Base-by-base conservation (phyloP, 2,329 filamentous ascomycete species). In the Fusarium tanahbumbuense region DNA sequence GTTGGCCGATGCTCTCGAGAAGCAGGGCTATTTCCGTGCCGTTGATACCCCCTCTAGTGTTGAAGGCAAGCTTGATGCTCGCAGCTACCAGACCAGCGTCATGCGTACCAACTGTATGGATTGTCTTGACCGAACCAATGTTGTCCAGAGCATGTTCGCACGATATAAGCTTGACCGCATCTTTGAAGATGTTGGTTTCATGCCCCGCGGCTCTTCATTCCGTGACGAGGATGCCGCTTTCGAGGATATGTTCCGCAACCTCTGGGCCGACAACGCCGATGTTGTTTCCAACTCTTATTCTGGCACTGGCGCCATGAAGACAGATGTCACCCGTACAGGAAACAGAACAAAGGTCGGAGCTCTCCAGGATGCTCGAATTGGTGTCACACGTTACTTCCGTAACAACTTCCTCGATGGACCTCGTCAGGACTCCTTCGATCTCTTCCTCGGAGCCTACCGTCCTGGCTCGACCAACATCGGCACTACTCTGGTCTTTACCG, bases 81-180 rank as follows among this genome's bases (percentile, higher is more conserved):
- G 94, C 69, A 91, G 88, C 67, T 86, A 89, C 70, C 96, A 99
- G 84, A 93, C 90, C 2, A 94, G 93, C 66, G 94, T 98, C 18
- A 94, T 99, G 70, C 91, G 96, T 56, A 98, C 96, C 41, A 99
- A 99, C 80, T 99, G 96, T 83, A 99, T 99, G 96, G 96, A 99
- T 81, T 99, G 97, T 73, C 88, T 99, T 16, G 96, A 99, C 81
- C 92, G 96, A 56, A 99, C 96, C 56, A 99, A 99, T 75, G 94
- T 99, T 9, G 93, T 99, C 6, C 96, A 99, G 82, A 97, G 93
- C 79, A 97, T 98, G 92, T 88, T 99, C 62, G 96, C 93, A 12
- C 91, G 95, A 54, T 94, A 91, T 88, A 92, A 93, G 16, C 84
- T 99, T 42, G 94, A 94, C 67, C 91, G 94, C 70, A 96, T 97